Conservation (phyloP, 306 rosid species). For the Datisca glomerata region DNA sequence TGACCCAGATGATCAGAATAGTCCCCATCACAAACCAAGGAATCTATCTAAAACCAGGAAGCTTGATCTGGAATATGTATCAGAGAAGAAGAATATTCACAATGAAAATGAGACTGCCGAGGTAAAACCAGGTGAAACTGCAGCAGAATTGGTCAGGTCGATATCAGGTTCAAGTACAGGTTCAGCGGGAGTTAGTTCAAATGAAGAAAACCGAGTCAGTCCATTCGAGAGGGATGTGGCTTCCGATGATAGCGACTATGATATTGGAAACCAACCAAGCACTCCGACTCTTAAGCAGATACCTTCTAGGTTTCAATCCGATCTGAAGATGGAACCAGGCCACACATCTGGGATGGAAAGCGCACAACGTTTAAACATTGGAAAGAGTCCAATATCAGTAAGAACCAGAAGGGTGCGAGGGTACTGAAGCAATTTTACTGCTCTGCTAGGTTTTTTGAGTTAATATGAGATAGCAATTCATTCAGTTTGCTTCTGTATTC, state of each 20-base stretch:
- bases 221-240: conserved; percentile 21
- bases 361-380: conserved; percentile 21
- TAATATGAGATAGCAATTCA: no score
- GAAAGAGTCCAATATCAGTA: conserved; percentile 46
- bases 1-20: conserved; percentile 40
- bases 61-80: conserved; percentile 8
- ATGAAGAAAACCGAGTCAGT: conserved; percentile 16
- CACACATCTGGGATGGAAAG: conserved; percentile 27
- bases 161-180: conserved; percentile 21
- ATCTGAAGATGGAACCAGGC: conserved; percentile 20
- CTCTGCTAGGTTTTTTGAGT: no score
- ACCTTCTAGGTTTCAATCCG: conserved; percentile 24
- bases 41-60: conserved; percentile 15
- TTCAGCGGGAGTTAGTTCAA: conserved; percentile 17
- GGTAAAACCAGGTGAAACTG: conserved; percentile 4
- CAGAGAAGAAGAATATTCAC: conserved; percentile 16
- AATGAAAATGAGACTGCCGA: conserved; percentile 16
- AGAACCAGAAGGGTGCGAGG: conserved; percentile 26
- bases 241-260: conserved; percentile 43
- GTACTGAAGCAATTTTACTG: conserved; percentile 13
- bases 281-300: conserved; percentile 11
- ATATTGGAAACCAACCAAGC: conserved; percentile 12
- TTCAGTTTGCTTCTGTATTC: no score
- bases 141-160: conserved; percentile 17
- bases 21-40: conserved; percentile 18